Evolutionary conservation across 192 early-diverging fungal species (phyloP).

Genomic region (Coemansia sp.): DNA sequence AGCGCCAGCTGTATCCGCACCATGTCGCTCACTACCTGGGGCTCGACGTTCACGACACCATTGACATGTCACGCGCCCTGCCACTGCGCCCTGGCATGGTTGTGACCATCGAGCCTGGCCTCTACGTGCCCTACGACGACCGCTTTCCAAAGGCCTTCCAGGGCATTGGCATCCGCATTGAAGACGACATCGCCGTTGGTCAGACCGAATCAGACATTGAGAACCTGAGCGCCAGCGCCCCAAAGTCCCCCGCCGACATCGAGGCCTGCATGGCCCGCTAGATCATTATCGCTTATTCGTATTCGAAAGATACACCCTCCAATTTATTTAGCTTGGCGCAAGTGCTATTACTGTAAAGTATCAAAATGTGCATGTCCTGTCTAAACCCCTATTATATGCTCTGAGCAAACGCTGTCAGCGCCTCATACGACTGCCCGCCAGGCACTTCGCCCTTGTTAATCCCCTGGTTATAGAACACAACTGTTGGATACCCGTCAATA

Average conservation of each 20-base stretch:
- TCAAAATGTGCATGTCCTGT: background rate
- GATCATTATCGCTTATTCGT: background rate
- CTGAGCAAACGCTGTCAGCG: conserved; percentile 27
- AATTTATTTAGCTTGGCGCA: too few relatives aligned
- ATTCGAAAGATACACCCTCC: too few relatives aligned
- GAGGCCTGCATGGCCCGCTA: conserved; percentile 46
- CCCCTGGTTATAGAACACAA: conserved; percentile 43
- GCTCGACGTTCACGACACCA: conserved; percentile 91
- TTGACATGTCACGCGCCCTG: conserved; percentile 68
- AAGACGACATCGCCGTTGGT: conserved; percentile 90
- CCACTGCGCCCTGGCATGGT: conserved; percentile 79
- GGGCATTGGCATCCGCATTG: conserved; percentile 91
- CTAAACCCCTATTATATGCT: conserved; percentile 12
- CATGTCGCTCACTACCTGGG: conserved; percentile 95
- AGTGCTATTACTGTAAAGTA: background rate
- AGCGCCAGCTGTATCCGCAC: conserved; percentile 82
- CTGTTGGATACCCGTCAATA: conserved; percentile 54
- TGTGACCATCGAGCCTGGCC: conserved; percentile 91
- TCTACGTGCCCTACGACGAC: conserved; percentile 81
- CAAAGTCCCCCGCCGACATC: conserved; percentile 85
- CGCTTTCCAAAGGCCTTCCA: conserved; percentile 78
- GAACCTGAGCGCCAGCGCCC: conserved; percentile 66
- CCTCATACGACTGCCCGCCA: conserved; percentile 43
- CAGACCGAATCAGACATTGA: conserved; percentile 62
- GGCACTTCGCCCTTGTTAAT: conserved; percentile 50